Conservation (phyloP, 257 asterid species). For the Ocimum tenuiflorum region DNA sequence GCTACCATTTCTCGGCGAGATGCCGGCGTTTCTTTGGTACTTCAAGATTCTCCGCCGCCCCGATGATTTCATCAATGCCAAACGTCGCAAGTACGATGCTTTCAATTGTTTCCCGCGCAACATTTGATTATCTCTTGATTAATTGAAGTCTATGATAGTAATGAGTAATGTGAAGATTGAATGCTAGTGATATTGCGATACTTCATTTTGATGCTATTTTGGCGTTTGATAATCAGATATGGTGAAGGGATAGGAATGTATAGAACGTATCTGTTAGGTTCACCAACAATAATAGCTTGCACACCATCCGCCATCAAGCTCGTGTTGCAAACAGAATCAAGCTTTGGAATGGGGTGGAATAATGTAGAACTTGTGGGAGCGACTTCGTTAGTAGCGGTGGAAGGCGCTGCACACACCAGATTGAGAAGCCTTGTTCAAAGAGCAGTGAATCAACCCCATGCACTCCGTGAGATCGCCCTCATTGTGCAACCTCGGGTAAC, state of each 20-base stretch:
- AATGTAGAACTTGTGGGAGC: conserved; percentile 31
- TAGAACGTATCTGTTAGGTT: conserved; percentile 46
- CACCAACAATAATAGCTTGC: conserved; percentile 40
- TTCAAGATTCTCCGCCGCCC: conserved; percentile 43
- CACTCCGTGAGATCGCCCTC: conserved; percentile 42
- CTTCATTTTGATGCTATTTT: too few relatives aligned
- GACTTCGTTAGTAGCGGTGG: conserved; percentile 22
- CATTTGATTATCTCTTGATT: too few relatives aligned
- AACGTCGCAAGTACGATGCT: conserved; percentile 31
- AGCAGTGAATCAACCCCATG: conserved; percentile 45
- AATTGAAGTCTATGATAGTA: too few relatives aligned
- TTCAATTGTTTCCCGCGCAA: too few relatives aligned
- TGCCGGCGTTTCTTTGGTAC: conserved; percentile 42
- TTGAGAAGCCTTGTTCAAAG: conserved; percentile 33
- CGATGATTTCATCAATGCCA: conserved; percentile 40
- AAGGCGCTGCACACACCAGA: conserved; percentile 38
- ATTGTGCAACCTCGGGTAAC: conserved; percentile 43
- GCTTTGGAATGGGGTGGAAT: conserved; percentile 29
- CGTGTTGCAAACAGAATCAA: conserved; percentile 32
- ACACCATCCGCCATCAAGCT: conserved; percentile 39
- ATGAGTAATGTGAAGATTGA: too few relatives aligned
- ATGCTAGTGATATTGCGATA: too few relatives aligned
- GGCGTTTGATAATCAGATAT: conserved; percentile 29
- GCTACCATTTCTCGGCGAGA: conserved; percentile 49
- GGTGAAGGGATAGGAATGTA: conserved; percentile 48